Base-by-base conservation (phyloP, 495 filamentous ascomycete genomes). In the Pyrenula aspistea region DNA sequence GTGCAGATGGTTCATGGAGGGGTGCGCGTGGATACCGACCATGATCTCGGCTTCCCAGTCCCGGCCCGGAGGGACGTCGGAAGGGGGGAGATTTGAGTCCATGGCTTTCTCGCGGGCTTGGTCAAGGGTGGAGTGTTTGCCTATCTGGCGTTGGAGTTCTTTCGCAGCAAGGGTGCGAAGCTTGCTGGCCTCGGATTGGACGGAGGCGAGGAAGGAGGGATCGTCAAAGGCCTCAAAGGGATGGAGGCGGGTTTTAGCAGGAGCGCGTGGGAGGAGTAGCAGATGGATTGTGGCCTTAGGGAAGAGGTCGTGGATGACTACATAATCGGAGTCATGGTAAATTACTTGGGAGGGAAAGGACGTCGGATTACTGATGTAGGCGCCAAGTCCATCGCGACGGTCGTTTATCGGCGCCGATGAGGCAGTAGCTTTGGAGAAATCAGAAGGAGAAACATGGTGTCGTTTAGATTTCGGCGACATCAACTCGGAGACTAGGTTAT, bases 1-100 rank as follows among this genome's bases (percentile, higher is more conserved):
- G 68, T 98, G 93, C 55, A 98, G 68, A 69, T 96, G 89, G 55
- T 82, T 84, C 93, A 98, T 95, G 20, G 81, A 87, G n/a, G 93
- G 93, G 56, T 82, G 77, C 1, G 87, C 86, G 71, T 98, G 93
- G 0, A 95, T 73, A 21, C 93, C 93, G 15, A 83, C 77, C 49
- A 82, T 77, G 55, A 96, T 76, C 23, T 93, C 89, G n/a, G 67
- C 67, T 47, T 77, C 72, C 87, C 89, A 98, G 65, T 95, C 83
- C 20, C 91, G 73, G 0, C 90, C 90, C 0, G 63, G 58, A 0
- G 91, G 89, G 19, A 89, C 68, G 25, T 76, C 66, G 22, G 75
- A 72, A 2, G 64, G 65, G 11, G 74, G 71, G 3, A 67, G 65
- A 54, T 74, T 67, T 2, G 61, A 61, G 60, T 59, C 69, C n/a